Evolutionary conservation across 176 grass and related monocot species (phyloP).

Genomic region (Avena sativa): DNA sequence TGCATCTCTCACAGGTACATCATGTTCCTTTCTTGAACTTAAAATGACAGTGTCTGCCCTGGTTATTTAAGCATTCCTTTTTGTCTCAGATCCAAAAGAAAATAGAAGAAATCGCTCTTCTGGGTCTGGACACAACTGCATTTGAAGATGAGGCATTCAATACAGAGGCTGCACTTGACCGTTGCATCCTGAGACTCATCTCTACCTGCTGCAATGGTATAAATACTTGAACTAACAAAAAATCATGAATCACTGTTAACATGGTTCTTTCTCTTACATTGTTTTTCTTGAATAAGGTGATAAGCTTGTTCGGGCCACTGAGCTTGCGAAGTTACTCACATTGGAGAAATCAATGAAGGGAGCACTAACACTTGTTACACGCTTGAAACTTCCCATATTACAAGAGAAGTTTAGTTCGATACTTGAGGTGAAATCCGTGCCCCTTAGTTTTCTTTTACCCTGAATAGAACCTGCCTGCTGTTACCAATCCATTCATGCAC

Average conservation of each 20-base stretch:
- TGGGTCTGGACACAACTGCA: slow-evolving; percentile 61
- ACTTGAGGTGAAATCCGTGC: slow-evolving; percentile 65
- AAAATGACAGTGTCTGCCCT: slow-evolving; percentile 10
- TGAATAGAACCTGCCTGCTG: slow-evolving; percentile 15
- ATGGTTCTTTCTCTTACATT: slow-evolving; percentile 29
- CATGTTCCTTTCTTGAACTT: slow-evolving; percentile 31
- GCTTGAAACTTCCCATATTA: slow-evolving; percentile 84
- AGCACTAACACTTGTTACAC: slow-evolving; percentile 86
- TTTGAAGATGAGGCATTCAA: slow-evolving; percentile 87
- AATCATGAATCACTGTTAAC: not conserved
- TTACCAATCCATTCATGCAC: slow-evolving; percentile 14
- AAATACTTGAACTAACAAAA: slow-evolving; percentile 39
- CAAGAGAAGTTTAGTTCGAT: slow-evolving; percentile 86
- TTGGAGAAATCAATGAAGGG: slow-evolving; percentile 93
- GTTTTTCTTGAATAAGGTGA: slow-evolving; percentile 59
- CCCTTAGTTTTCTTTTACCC: slow-evolving; percentile 11
- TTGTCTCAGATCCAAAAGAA: slow-evolving; percentile 74
- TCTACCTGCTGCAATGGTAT: slow-evolving; percentile 91
- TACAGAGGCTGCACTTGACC: slow-evolving; percentile 83
- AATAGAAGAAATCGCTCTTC: slow-evolving; percentile 57
- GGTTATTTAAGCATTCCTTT: slow-evolving; percentile 37
- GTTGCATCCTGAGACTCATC: slow-evolving; percentile 92
- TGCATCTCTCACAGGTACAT: slow-evolving; percentile 84
- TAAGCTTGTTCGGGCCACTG: slow-evolving; percentile 83
- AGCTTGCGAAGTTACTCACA: slow-evolving; percentile 76